Evolutionary conservation across 371 early-diverging fungal genomes (phyloP), one percentile per base, ranked within the genome.

Genomic region (Lichtheimia corymbifera): DNA sequence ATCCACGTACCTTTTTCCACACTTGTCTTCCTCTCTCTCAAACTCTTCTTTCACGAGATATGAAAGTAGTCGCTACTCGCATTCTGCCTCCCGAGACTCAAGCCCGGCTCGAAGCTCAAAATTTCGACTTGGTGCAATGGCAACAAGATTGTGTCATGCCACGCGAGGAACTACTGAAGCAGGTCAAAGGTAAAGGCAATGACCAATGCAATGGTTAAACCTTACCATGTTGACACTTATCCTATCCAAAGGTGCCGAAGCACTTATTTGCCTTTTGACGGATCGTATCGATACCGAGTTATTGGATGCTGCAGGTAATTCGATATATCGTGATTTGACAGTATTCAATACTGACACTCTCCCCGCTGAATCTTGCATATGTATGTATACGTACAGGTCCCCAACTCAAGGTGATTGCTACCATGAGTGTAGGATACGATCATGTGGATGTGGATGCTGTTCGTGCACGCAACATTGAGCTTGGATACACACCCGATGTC

Each of bases 401-500:
- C 1, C 73, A 71, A 45, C 81, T 89, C 22, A 82, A 84, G 53
- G 81, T 88, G 4, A 70, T 91, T 0, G 85, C 91, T 7, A 91
- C 91, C 0, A 81, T 88, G 74, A 89, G 83, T 56, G 94, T 93
- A 15, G 96, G 96, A 13, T 91, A 87, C 69, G 94, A 94, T 61
- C 96, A 94, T 68, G 83, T 94, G 49, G 87, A 89, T 67, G 62
- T 86, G 0, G 58, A 63, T 3, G 82, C 78, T 6, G 64, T 84
- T 12, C 72, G 80, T 17, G 55, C 67, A 7, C 79, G 79, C 27
- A 79, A 78, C 4, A 70, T 92, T 40, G 58, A 65, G 17, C 66
- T 95, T n/a, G 95, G 95, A 5, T 81, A 90, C 65, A 95, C 96
- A 0, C 93, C 96, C 1, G 92, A 89, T 56, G 93, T 94, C 1